Base-by-base conservation (phyloP, 345 rosid genomes). In the Eucalyptus sp. region DNA sequence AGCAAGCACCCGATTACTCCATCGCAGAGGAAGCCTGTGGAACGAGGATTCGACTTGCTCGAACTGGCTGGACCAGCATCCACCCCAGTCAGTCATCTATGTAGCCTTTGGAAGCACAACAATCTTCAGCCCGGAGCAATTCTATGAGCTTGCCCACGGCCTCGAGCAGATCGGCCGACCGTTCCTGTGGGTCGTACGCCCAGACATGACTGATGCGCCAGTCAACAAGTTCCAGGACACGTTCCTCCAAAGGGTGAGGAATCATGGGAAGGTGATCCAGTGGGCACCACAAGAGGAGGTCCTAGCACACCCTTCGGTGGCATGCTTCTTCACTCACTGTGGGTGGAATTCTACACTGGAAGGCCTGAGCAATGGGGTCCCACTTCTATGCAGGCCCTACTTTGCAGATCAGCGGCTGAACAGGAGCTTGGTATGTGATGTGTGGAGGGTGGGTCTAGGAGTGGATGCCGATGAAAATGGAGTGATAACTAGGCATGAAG, bases 31-130 rank as follows among this genome's bases (percentile, higher is more conserved):
- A 71, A 91, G 90, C 88, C 76, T 89, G 3, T 89, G 88, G 92
- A 86, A 90, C 5, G 92, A 91, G 90, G 93, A 93, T 51, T 84
- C 76, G 31, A 79, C 92, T 37, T 91, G 92, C 89, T 87, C 87
- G 86, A 50, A 60, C 86, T 94, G 95, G 96, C 94, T 95, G 11
- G 92, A 94, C 79, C 86, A 91, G 20, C 93, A 89, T 54, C 88
- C 91, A n/a, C 17, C 88, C 5, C 83, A 89, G 3, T 92, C 95
- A 1, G 93, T 94, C 37, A 90, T 94, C 15, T 95, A 95, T 86
- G 90, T 92, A 86, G 93, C 97, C 24, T 94, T 95, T 86, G 94
- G 96, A 9, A 94, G 94, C 88, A 2, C 88, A 8, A 71, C 79
- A 5, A 29, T 86, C 49, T 43, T 91, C 29, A 88, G 87, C 50